Percentiles rank a stretch among this genome's conserved stretches.
Conservation (phyloP, 352 stramenopile genomes). For the Phytophthora rubi region DNA sequence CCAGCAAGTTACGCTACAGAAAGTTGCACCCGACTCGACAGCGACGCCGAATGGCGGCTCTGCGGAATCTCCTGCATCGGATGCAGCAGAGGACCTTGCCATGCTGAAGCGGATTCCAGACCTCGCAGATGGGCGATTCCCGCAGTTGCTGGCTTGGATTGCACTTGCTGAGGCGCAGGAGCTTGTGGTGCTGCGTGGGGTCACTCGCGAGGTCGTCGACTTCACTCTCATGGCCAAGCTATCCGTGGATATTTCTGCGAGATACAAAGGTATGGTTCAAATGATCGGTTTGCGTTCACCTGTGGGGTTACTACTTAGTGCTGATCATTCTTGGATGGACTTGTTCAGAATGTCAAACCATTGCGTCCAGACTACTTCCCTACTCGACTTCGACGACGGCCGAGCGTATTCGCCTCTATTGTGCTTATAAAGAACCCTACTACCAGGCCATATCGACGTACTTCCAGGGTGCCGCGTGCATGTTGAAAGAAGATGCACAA, state of each 20-base stretch:
- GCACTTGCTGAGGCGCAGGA: conserved; percentile 70
- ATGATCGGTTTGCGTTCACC: neutral
- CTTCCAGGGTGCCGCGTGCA: conserved; percentile 66
- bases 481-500: conserved; percentile 55
- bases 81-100: conserved; percentile 34
- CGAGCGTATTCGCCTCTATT: conserved; percentile 52
- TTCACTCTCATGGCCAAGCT: conserved; percentile 75
- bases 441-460: conserved; percentile 65
- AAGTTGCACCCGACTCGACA: conserved; percentile 7
- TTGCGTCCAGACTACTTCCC: conserved; percentile 40
- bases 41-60: neutral
- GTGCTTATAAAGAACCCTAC: conserved; percentile 65
- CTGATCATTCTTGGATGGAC: neutral
- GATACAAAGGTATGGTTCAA: conserved; percentile 48
- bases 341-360: conserved; percentile 39
- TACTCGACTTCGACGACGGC: conserved; percentile 47
- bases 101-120: conserved; percentile 59
- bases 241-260: conserved; percentile 56
- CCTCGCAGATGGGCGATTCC: conserved; percentile 54
- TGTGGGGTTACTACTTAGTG: neutral
- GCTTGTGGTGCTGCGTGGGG: conserved; percentile 64
- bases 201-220: conserved; percentile 66
- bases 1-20: conserved; percentile 10
- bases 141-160: conserved; percentile 63
- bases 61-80: neutral